These are phyloP conservation scores for Ormosia semicastrata DNA, from an alignment of 306 rosid species.

Conservation along the genomic window DNA sequence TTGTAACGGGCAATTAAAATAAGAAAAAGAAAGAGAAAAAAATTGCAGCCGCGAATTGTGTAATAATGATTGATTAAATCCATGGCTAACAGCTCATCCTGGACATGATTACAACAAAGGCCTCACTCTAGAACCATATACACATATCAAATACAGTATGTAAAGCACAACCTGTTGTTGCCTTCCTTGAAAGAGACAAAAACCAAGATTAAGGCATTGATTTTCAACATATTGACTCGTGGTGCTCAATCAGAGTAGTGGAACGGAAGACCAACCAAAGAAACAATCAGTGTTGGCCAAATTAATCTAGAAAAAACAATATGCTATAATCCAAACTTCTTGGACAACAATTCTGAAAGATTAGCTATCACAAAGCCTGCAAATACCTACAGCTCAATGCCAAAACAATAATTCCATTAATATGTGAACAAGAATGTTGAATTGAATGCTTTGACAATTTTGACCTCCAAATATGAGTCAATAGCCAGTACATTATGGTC, in stretches of 20 bases:
- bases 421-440: not conserved
- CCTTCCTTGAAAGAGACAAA: slow-evolving; percentile 25
- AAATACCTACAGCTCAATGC: slow-evolving; percentile 71
- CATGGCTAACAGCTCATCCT: slow-evolving; percentile 3
- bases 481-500: no score
- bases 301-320: slow-evolving; percentile 11
- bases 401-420: slow-evolving; percentile 22
- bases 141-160: slow-evolving; percentile 31
- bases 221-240: slow-evolving; percentile 2
- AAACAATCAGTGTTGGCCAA: no score
- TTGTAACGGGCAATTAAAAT: no score
- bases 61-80: not conserved
- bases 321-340: slow-evolving; percentile 68
- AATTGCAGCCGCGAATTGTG: no score
- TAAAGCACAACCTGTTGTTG: slow-evolving; percentile 24
- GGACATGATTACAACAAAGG: not conserved
- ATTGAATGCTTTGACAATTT: not conserved
- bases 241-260: slow-evolving; percentile 17
- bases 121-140: slow-evolving; percentile 43
- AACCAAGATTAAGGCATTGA: slow-evolving; percentile 5
- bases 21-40: no score
- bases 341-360: slow-evolving; percentile 67
- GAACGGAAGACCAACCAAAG: not conserved
- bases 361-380: slow-evolving; percentile 95
- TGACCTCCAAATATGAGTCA: not conserved